Evolutionary conservation across 2,329 filamentous ascomycete species (phyloP), one percentile per base, ranked within the genome.

Genomic region (Aspergillus fructus): DNA sequence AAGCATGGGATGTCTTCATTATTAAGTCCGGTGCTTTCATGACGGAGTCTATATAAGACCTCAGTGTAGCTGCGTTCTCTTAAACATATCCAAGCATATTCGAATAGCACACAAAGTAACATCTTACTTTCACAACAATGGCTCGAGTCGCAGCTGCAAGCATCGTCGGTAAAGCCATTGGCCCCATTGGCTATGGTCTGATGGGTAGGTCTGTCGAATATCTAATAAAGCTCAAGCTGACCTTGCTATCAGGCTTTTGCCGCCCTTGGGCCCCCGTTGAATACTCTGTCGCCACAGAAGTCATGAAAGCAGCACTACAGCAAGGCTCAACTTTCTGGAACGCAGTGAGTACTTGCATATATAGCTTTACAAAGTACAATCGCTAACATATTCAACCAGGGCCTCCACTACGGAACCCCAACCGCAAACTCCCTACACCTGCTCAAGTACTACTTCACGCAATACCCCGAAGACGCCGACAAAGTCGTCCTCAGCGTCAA

Each of bases 341-440:
- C 49, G 66, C 62, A 7, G 49, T 51, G 27, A 33, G 23, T 12
- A n/a, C 37, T 7, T 27, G 15, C 13, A 2, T n/a, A 12, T 39
- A 2, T 24, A 24, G 24, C 24, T 17, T 24, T 9, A 1, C 17
- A 21, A 39, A 19, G 21, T 33, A 42, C 23, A 40, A 19, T 15
- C 6, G 8, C 37, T 39, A 41, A 24, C 19, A 21, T 24, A 24
- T 2, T 7, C 19, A 27, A 9, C 33, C 21, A 51, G 49, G 64
- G 56, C 17, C 58, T 66, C 49, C 60, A 64, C 53, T 67, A 68
- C 33, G 66, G 64, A n/a, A 40, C 64, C 3, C 64, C 64, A 17
- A 47, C 56, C n/a, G 39, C 48, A 49, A 68, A 68, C 49, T 65
- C 59, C 17, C 58, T 68, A 1, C 61, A 62, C 15, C 59, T 68